Evolutionary conservation across 495 filamentous ascomycete genomes (phyloP), one percentile per base, ranked within the genome.

Genomic region (Haplographium delicatum): DNA sequence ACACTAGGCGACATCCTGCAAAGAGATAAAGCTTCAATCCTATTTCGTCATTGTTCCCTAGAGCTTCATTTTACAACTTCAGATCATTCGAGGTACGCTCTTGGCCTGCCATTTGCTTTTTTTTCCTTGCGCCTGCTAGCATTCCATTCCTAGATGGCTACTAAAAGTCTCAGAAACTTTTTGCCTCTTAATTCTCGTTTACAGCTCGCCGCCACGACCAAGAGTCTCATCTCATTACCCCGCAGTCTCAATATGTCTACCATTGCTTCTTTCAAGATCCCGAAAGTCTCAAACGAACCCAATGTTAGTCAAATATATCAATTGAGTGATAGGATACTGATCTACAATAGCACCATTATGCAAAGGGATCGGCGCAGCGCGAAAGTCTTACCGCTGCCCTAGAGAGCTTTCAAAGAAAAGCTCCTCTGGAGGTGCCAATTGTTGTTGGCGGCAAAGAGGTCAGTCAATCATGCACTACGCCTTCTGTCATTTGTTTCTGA

Each of bases 231-330:
- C 24, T 38, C 20, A 11, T 24, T 45, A 48, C 56, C 51, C 56
- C 56, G 56, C 51, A 53, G 28, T 16, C 31, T 22, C 19, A 54
- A 50, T 13, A 50, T 56, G 55, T 50, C 51, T 9, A 58, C 59
- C 13, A 56, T 56, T 27, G 59, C 59, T 25, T 44, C 80, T 38
- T 97, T 96, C 76, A 94, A 86, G 70, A 78, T 90, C 20, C 93
- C 93, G 38, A 83, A 80, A 54, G 77, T 96, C 49, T 74, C 83
- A 59, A 98, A 98, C 61, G 93, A 98, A 68, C 88, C 88, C 16
- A 98, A 95, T 63, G 93, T 96, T 72, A 63, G 87, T 73, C 13
- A 0, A 7, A 19, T 15, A 16, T 43, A 9, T 15, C 47, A 45
- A 43, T 55, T 51, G 46, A 45, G 10, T 5, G 15, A 16, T 24